phyloP scores from a whole-genome alignment of 371 early-diverging fungal genomes.

The Mucor mucedo region DNA sequence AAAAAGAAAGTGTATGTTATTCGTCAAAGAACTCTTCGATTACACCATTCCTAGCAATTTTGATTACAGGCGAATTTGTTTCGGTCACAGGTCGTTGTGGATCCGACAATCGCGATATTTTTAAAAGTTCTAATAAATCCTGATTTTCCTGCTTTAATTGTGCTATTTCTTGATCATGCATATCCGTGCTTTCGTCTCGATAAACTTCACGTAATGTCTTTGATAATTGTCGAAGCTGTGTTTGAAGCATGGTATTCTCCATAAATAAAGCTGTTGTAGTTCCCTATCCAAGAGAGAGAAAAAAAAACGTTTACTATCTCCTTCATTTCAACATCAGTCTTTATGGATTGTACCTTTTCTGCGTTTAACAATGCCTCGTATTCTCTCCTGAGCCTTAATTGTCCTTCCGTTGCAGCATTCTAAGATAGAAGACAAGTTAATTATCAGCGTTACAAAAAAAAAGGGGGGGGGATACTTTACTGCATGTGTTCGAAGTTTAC shows the following conservation, averaged over 20 bases:
- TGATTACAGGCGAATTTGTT: constrained; percentile 19
- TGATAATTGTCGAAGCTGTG: constrained; percentile 35
- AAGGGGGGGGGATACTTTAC: constrained; percentile 18
- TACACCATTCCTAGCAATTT: constrained; percentile 11
- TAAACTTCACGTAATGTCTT: constrained; percentile 31
- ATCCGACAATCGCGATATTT: constrained; percentile 17
- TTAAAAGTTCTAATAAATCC: constrained; percentile 30
- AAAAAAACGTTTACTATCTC: too few relatives aligned
- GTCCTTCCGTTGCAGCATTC: constrained; percentile 42
- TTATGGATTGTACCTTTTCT: constrained; percentile 33
- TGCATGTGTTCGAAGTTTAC: constrained; percentile 38
- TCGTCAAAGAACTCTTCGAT: constrained; percentile 26
- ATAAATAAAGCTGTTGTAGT: constrained; percentile 44
- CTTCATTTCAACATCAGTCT: too few relatives aligned
- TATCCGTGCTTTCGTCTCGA: constrained; percentile 22
- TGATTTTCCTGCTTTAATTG: constrained; percentile 42
- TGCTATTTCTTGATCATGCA: constrained; percentile 25
- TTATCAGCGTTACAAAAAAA: too few relatives aligned
- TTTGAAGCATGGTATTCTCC: constrained; percentile 48
- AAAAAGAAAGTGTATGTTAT: too few relatives aligned
- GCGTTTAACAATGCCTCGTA: constrained; percentile 52
- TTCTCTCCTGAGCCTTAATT: constrained; percentile 39
- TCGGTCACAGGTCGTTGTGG: neutral
- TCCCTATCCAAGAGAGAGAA: neutral
- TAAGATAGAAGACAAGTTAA: constrained; percentile 11